phyloP scores from a whole-genome alignment of 192 early-diverging fungal species.

The Kickxella alabastrina region DNA sequence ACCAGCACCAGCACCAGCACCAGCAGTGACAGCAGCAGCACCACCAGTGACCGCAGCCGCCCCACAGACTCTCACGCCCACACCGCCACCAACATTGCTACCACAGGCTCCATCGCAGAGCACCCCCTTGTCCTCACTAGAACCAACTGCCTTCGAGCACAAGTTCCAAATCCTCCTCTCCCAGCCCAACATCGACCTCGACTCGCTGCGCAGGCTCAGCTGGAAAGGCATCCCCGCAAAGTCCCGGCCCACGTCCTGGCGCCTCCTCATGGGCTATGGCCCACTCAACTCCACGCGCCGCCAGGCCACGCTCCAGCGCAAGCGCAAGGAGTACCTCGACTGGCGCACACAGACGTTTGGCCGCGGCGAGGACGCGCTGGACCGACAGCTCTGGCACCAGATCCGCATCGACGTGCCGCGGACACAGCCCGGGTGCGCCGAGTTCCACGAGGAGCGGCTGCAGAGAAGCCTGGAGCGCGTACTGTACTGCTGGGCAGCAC shows the following conservation, averaged over 20 bases:
- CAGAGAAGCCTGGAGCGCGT: constrained; percentile 88
- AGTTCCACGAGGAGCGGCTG: constrained; percentile 78
- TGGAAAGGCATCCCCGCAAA: constrained; percentile 92
- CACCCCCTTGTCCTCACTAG: no score
- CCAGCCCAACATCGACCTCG: constrained; percentile 66
- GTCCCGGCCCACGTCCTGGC: constrained; percentile 87
- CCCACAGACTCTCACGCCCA: no score
- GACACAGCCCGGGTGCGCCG: constrained; percentile 77
- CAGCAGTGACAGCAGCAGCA: not conserved
- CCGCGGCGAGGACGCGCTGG: constrained; percentile 70
- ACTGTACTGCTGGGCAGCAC: constrained; percentile 94
- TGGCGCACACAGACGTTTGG: constrained; percentile 78
- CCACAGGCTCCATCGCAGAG: constrained; percentile 90
- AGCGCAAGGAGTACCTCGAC: constrained; percentile 92
- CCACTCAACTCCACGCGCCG: constrained; percentile 85
- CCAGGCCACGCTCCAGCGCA: constrained; percentile 75
- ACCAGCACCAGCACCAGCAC: no score
- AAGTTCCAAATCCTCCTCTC: constrained; percentile 60
- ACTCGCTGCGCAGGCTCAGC: constrained; percentile 71
- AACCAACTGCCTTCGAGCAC: no score
- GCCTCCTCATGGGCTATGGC: constrained; percentile 88
- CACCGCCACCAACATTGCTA: constrained; percentile 86
- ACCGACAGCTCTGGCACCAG: constrained; percentile 90
- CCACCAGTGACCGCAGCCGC: not conserved
- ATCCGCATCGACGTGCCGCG: constrained; percentile 94